These are phyloP conservation scores for Boletus fagicola DNA, from an alignment of 768 basidiomycete genomes.

Conservation along the genomic window DNA sequence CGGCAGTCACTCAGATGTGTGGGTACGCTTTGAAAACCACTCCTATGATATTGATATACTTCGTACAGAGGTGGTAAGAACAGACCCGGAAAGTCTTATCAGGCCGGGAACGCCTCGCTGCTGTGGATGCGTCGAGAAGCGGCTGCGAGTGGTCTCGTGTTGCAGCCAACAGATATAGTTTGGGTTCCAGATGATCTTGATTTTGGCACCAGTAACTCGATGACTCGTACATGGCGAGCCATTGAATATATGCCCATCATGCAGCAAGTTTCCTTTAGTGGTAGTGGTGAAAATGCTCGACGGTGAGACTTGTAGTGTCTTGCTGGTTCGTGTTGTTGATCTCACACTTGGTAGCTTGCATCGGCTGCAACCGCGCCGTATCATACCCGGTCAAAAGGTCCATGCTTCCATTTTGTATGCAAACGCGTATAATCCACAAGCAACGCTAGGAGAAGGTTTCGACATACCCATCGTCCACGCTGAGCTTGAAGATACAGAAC, in stretches of 20 bases:
- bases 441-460: conserved; percentile 23
- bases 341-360: conserved; percentile 10
- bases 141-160: conserved; percentile 20
- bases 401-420: conserved; percentile 26
- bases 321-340: background rate
- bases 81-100: conserved; percentile 19
- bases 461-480: conserved; percentile 16
- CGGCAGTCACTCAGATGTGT: conserved; percentile 37
- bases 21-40: background rate
- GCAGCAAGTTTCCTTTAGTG: conserved; percentile 23
- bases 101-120: conserved; percentile 28
- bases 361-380: conserved; percentile 23
- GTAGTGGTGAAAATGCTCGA: conserved; percentile 15
- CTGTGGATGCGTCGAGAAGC: conserved; percentile 38
- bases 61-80: conserved; percentile 24
- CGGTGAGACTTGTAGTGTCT: conserved; percentile 9
- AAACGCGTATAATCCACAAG: conserved; percentile 20
- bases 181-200: conserved; percentile 30
- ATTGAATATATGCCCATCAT: conserved; percentile 27
- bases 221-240: conserved; percentile 13
- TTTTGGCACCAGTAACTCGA: conserved; percentile 22
- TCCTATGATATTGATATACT: background rate
- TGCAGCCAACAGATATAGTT: conserved; percentile 28
- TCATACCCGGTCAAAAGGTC: conserved; percentile 28
- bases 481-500: background rate